Evolutionary conservation across 345 rosid genomes (phyloP).

Genomic region (Orychophragmus violaceus): DNA sequence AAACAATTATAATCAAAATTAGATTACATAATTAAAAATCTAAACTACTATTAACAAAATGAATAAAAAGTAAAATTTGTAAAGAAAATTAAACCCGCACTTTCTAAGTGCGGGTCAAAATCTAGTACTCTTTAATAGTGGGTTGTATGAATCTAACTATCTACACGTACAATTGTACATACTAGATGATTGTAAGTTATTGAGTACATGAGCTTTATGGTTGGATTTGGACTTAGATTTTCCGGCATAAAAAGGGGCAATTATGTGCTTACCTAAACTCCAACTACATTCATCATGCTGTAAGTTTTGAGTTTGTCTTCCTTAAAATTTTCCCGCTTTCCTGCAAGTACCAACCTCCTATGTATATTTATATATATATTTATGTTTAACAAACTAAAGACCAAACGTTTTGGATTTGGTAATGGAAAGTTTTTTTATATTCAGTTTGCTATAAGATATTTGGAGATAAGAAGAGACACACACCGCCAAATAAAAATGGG

Average conservation of each 20-base stretch:
- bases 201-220: neutral
- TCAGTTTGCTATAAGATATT: neutral
- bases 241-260: neutral
- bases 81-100: too few relatives aligned
- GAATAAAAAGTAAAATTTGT: too few relatives aligned
- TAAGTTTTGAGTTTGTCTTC: neutral
- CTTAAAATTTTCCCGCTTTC: neutral
- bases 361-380: too few relatives aligned
- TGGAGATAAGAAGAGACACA: neutral
- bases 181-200: neutral
- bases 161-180: neutral
- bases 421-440: neutral
- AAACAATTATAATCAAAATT: too few relatives aligned
- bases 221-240: neutral
- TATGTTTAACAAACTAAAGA: neutral
- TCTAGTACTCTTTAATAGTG: neutral
- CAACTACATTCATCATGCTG: neutral
- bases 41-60: too few relatives aligned
- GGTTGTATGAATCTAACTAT: neutral
- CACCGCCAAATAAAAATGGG: conserved; percentile 7
- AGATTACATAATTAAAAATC: too few relatives aligned
- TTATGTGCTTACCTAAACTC: conserved; percentile 10
- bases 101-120: too few relatives aligned
- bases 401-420: conserved; percentile 4
- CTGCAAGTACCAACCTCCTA: neutral